Evolutionary conservation across 768 basidiomycete genomes (phyloP).

Genomic region (Fibroporia radiculosa): DNA sequence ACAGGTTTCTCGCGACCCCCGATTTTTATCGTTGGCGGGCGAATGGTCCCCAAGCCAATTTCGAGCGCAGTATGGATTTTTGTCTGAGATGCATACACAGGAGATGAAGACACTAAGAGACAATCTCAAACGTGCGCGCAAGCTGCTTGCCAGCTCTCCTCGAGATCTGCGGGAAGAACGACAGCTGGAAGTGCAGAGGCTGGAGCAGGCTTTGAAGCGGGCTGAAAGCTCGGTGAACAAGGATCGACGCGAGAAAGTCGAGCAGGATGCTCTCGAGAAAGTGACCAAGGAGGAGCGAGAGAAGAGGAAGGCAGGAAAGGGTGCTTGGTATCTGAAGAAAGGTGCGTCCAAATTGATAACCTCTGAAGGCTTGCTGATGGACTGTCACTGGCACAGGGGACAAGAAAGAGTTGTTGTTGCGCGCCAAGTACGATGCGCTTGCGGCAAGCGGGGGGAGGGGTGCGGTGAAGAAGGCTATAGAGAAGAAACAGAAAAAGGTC

Average conservation of each 20-base stretch:
- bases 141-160: conserved; percentile 53
- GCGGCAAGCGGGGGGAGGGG: conserved; percentile 67
- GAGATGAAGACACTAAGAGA: conserved; percentile 64
- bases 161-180: conserved; percentile 50
- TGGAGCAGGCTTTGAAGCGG: conserved; percentile 70
- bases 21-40: conserved; percentile 72
- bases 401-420: conserved; percentile 63
- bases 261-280: conserved; percentile 52
- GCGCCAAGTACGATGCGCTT: conserved; percentile 74
- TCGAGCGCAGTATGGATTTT: conserved; percentile 64
- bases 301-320: conserved; percentile 72
- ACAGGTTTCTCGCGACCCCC: conserved; percentile 79
- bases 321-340: conserved; percentile 79
- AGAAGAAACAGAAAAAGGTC: conserved; percentile 83
- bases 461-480: conserved; percentile 82
- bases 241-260: conserved; percentile 61
- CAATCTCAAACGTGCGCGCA: conserved; percentile 61
- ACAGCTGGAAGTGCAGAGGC: conserved; percentile 56
- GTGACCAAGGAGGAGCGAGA: conserved; percentile 46
- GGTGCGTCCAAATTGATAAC: conserved; percentile 38
- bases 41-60: conserved; percentile 60
- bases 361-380: not conserved
- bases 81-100: conserved; percentile 51
- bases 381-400: conserved; percentile 50
- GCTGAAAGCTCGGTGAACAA: conserved; percentile 70